Evolutionary conservation across 2,329 filamentous ascomycete genomes (phyloP).

Genomic region (Parastagonospora nodorum): DNA sequence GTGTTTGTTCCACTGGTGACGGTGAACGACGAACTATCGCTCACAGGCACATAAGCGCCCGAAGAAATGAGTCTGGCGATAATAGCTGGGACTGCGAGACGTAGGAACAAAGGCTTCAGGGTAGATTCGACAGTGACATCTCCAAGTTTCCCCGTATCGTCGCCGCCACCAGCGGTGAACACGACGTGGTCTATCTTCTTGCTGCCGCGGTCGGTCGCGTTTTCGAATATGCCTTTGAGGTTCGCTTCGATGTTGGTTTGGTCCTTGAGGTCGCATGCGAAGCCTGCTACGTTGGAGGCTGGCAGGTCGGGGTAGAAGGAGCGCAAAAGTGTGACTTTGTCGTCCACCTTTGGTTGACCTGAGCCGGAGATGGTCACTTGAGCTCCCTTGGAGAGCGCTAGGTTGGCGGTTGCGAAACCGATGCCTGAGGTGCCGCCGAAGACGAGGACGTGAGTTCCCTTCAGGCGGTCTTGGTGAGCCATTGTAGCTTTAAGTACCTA

Average conservation of each 20-base stretch:
- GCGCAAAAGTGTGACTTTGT: conserved; percentile 54
- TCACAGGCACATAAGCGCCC: conserved; percentile 40
- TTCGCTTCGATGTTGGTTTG: conserved; percentile 32
- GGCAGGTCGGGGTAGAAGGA: conserved; percentile 44
- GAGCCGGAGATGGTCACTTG: conserved; percentile 65
- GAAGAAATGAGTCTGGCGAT: conserved; percentile 48
- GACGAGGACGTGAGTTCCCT: conserved; percentile 59
- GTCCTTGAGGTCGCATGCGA: conserved; percentile 35
- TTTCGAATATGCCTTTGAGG: conserved; percentile 32
- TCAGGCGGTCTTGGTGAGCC: conserved; percentile 54
- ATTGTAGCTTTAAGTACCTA: conserved; percentile 13
- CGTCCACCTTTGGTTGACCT: conserved; percentile 55
- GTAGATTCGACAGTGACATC: conserved; percentile 32
- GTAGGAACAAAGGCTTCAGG: conserved; percentile 32
- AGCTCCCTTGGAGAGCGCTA: conserved; percentile 60
- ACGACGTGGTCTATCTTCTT: conserved; percentile 42
- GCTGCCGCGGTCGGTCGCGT: conserved; percentile 26
- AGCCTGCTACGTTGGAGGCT: conserved; percentile 23
- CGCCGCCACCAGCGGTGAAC: conserved; percentile 35
- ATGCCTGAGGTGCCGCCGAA: conserved; percentile 70
- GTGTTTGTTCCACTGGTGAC: conserved; percentile 48
- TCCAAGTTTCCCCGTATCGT: conserved; percentile 23
- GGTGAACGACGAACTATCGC: conserved; percentile 43
- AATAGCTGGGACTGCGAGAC: conserved; percentile 42
- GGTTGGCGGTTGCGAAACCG: conserved; percentile 65